Evolutionary conservation across 164 flowering plant species (phyloP).

Genomic region (grape (Vitis vinifera)): DNA sequence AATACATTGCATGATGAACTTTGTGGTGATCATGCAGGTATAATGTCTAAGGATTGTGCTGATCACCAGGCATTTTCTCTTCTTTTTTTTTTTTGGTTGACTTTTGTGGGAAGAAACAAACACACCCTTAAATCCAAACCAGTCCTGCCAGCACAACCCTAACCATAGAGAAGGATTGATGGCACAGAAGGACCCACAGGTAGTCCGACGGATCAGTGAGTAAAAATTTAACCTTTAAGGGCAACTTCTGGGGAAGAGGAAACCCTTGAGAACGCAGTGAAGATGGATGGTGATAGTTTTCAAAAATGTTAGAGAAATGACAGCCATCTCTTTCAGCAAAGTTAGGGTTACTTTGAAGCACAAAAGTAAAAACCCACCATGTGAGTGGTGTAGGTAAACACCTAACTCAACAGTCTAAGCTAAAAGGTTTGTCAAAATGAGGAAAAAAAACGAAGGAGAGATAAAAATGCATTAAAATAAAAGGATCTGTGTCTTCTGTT

Average conservation of each 20-base stretch:
- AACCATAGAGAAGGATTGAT: too few relatives aligned
- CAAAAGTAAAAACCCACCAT: not conserved
- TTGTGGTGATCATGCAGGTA: too few relatives aligned
- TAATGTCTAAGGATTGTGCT: too few relatives aligned
- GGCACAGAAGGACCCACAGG: too few relatives aligned
- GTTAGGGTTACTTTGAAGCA: conserved; percentile 3
- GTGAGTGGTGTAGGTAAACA: not conserved
- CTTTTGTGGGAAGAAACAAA: too few relatives aligned
- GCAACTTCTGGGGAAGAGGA: not conserved
- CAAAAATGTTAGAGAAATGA: conserved; percentile 22
- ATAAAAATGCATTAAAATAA: conserved; percentile 9
- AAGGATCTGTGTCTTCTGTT: conserved; percentile 30
- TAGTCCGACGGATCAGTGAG: not conserved
- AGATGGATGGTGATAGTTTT: conserved; percentile 27
- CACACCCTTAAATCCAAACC: too few relatives aligned
- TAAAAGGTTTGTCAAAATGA: too few relatives aligned
- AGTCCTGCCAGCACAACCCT: too few relatives aligned
- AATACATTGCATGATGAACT: too few relatives aligned
- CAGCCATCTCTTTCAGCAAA: conserved; percentile 33
- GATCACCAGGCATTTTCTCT: too few relatives aligned
- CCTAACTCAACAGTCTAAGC: not conserved
- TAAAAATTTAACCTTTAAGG: conserved; percentile 1
- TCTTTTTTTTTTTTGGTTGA: too few relatives aligned
- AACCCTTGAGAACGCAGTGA: conserved; percentile 3
- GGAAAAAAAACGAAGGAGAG: conserved; percentile 4